These are phyloP conservation scores for Fomitopsis betulina DNA, from an alignment of 1,284 basidiomycete genomes.

Conservation along the genomic window DNA sequence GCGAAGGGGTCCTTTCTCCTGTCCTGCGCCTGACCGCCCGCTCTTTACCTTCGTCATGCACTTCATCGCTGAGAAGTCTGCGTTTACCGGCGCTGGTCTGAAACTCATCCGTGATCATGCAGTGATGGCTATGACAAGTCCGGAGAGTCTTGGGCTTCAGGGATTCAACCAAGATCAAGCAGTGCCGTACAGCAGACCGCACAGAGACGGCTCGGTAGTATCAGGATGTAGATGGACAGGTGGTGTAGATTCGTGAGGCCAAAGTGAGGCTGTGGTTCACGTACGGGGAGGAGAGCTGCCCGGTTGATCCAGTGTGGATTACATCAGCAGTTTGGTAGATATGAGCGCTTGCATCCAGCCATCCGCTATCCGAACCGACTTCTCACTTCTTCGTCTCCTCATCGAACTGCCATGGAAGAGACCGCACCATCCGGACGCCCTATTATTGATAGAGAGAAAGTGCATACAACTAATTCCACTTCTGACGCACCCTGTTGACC, in stretches of 20 bases:
- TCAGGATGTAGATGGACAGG: too few relatives aligned
- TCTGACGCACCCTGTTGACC: background rate
- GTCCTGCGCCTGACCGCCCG: background rate
- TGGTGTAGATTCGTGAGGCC: too few relatives aligned
- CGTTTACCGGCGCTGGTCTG: background rate
- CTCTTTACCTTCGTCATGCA: background rate
- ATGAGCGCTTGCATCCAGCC: background rate
- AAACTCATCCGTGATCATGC: background rate
- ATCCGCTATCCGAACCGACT: background rate
- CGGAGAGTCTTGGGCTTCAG: background rate
- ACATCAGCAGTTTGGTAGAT: background rate
- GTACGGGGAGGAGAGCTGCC: background rate
- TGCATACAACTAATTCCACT: conserved; percentile 5
- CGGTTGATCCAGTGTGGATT: background rate
- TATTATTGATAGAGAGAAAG: conserved; percentile 37
- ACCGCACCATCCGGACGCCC: conserved; percentile 27
- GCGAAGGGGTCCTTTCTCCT: background rate
- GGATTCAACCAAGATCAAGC: too few relatives aligned
- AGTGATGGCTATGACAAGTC: background rate
- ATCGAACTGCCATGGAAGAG: conserved; percentile 20
- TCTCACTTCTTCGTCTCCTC: background rate
- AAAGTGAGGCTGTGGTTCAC: too few relatives aligned
- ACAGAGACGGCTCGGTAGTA: too few relatives aligned
- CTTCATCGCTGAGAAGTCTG: background rate
- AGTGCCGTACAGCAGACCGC: too few relatives aligned